A percentile compares a stretch with the other conserved stretches of the same genome.
Conservation (phyloP, 2,329 filamentous ascomycete species). For the Alternaria tenuissima region DNA sequence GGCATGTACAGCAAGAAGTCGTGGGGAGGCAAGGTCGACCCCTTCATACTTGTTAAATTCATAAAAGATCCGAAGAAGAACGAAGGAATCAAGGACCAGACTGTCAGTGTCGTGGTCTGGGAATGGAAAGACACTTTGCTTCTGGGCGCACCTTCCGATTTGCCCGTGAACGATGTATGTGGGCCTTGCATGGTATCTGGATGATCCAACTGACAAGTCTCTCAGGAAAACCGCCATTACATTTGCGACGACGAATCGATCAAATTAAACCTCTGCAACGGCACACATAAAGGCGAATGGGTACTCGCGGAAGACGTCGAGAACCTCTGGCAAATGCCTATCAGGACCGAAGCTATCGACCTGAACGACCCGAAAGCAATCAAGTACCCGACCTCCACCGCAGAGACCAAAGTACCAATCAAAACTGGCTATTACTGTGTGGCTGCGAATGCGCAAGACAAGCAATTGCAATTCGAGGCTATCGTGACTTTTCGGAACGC, state of each 20-base stretch:
- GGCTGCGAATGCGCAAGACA: conserved; percentile 74
- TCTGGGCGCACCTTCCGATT: conserved; percentile 69
- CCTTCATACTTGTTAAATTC: conserved; percentile 88
- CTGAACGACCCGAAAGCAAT: conserved; percentile 77
- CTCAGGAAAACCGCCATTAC: conserved; percentile 62
- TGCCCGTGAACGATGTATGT: conserved; percentile 40
- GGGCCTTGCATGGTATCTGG: not conserved
- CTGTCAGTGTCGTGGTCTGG: conserved; percentile 87
- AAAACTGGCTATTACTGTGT: conserved; percentile 98
- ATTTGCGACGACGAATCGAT: conserved; percentile 82
- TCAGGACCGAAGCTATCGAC: conserved; percentile 82
- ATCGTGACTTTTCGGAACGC: conserved; percentile 94
- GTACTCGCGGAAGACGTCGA: conserved; percentile 81
- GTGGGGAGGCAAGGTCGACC: conserved; percentile 88
- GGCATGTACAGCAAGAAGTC: conserved; percentile 90
- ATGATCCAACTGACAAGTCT: conserved; percentile 29
- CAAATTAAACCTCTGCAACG: conserved; percentile 73
- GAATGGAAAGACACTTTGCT: conserved; percentile 88
- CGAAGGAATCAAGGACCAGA: conserved; percentile 71
- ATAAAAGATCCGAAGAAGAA: conserved; percentile 61
- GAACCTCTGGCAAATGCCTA: conserved; percentile 72
- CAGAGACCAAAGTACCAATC: conserved; percentile 40
- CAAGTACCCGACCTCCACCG: conserved; percentile 76
- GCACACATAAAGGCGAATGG: conserved; percentile 82
- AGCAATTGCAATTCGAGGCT: conserved; percentile 73